Evolutionary conservation across 306 rosid species (phyloP).

Genomic region (Begonia fuchsioides): DNA sequence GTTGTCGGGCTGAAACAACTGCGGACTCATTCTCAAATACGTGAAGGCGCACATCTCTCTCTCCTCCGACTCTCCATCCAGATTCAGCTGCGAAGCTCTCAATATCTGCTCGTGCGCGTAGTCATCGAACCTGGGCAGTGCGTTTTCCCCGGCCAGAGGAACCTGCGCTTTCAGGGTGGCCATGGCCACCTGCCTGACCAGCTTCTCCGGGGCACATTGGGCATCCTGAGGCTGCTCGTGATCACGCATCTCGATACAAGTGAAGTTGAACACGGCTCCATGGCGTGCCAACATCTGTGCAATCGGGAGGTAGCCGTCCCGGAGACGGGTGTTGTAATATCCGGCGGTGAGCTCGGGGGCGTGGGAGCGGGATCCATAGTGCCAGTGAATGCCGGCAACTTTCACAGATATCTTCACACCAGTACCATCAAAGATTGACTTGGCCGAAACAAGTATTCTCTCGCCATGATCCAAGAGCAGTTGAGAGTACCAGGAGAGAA

Average conservation of each 20-base stretch:
- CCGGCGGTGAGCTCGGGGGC: conserved; percentile 99
- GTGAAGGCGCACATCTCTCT: conserved; percentile 80
- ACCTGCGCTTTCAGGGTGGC: conserved; percentile 60
- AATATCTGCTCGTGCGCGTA: conserved; percentile 63
- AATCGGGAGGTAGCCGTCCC: conserved; percentile 74
- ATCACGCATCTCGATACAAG: conserved; percentile 88
- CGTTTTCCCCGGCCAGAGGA: conserved; percentile 85
- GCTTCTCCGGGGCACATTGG: conserved; percentile 74
- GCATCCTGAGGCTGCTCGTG: conserved; percentile 92
- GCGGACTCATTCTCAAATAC: conserved; percentile 78
- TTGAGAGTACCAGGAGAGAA: conserved; percentile 85
- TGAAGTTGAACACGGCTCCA: conserved; percentile 85
- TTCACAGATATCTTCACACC: conserved; percentile 79
- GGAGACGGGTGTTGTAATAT: conserved; percentile 73
- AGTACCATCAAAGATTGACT: conserved; percentile 30
- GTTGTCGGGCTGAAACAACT: conserved; percentile 56
- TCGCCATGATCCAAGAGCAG: conserved; percentile 78
- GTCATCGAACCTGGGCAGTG: conserved; percentile 57
- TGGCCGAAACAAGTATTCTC: conserved; percentile 67
- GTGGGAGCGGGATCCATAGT: conserved; percentile 83
- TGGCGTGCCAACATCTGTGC: conserved; percentile 91
- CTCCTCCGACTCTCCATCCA: conserved; percentile 26
- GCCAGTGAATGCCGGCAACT: conserved; percentile 96
- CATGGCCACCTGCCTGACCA: conserved; percentile 69
- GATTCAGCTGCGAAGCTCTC: conserved; percentile 35